Base-by-base conservation (phyloP, 805 yeast species). In the Hanseniaspora guilliermondii region DNA sequence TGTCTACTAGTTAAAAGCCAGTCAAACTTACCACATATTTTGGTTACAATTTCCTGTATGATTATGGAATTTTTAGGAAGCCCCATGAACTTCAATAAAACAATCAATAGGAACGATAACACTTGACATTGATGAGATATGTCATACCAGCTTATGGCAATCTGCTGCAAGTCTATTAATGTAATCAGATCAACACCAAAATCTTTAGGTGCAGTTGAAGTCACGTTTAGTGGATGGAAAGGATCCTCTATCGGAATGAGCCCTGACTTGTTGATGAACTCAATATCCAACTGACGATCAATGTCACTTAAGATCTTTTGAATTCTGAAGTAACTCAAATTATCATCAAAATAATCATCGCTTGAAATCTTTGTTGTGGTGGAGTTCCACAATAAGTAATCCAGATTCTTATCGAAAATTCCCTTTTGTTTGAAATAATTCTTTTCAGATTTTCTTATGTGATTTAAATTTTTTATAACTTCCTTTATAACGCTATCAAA, bases 51-150 rank as follows among this genome's bases (percentile, higher is more conserved):
- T 56, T 67, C 68, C 53, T 67, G 70, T 17, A 67, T 59, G 2
- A 63, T 61, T 6, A 57, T 61, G 0, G 69, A 66, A 53, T 64
- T 65, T 53, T 63, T 66, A 17, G 69, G 68, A 16, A 67, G 58
- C 30, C 69, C 68, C 24, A 67, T 55, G 16, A 67, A 56, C 49
- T 66, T 67, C 42, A 66, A 56, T 25, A 66, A 49, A 11, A 66
- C 69, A 35, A 66, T 66, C 11, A 67, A 49, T 24, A 66, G 56
- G 45, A 66, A 66, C 0, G 70, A 67, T 14, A 67, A 58, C 1
- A 65, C 70, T 58, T 67, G 70, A 1, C 69, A 65, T 53, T 67
- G 70, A 56, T 67, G 70, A 4, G 70, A 66, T 16, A 67, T 67
- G 53, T 67, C 70, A 56, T 67, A 67, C 70, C 70, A 67, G 52